phyloP scores from a whole-genome alignment of 2,329 filamentous ascomycete genomes.

The Cytospora piceae region DNA sequence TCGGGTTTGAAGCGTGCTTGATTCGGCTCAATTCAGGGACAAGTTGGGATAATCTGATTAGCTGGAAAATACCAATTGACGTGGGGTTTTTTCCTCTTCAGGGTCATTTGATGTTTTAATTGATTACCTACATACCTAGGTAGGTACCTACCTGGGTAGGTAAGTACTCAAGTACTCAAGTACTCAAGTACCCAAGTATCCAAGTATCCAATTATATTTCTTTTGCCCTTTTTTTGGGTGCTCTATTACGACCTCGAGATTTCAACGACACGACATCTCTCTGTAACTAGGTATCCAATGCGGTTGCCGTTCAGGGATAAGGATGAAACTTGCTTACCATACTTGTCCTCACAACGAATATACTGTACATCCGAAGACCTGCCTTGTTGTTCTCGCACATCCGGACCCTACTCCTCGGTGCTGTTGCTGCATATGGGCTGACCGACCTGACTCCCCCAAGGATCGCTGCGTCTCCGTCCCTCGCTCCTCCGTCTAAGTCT shows the following conservation, averaged over 20 bases:
- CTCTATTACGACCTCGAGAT: too few relatives aligned
- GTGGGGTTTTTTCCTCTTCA: constrained; percentile 26
- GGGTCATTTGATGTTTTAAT: constrained; percentile 4
- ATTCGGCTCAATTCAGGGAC: constrained; percentile 29
- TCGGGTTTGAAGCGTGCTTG: constrained; percentile 15
- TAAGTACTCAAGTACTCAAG: background rate
- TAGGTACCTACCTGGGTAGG: background rate
- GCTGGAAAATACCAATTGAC: constrained; percentile 38
- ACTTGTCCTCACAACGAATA: background rate
- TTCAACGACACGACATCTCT: background rate
- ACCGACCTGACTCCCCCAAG: constrained; percentile 13
- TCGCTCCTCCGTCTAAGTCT: constrained; percentile 9
- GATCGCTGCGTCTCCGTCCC: background rate
- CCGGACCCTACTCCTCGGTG: background rate
- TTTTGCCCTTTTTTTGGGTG: too few relatives aligned
- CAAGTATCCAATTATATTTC: too few relatives aligned
- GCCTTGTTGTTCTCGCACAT: background rate
- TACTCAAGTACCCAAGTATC: background rate
- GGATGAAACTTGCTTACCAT: background rate
- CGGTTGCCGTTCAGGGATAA: background rate
- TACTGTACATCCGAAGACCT: background rate
- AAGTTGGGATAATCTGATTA: constrained; percentile 41
- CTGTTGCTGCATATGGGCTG: constrained; percentile 18
- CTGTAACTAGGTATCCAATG: background rate
- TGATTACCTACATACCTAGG: background rate